Percentiles rank a stretch among this genome's conserved stretches.
These are phyloP conservation scores for Lasiosphaeriaceae sp. DNA, from an alignment of 495 filamentous ascomycete species.

Conservation along the genomic window DNA sequence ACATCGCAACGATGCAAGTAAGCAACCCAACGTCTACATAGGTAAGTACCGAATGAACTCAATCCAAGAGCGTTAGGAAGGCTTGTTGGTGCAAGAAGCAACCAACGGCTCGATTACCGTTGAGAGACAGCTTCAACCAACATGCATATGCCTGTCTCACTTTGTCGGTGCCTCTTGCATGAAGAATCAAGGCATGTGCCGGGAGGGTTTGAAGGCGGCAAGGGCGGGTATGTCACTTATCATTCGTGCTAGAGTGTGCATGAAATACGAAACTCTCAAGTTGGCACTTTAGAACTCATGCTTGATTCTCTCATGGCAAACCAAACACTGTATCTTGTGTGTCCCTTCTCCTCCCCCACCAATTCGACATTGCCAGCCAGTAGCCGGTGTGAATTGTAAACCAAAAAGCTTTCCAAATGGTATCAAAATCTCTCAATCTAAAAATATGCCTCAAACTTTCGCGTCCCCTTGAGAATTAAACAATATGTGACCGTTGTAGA, in stretches of 20 bases:
- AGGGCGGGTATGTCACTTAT: slow-evolving; percentile 10
- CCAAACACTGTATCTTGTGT: slow-evolving; percentile 5
- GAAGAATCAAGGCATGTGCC: too few species aligned
- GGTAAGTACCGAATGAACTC: not conserved
- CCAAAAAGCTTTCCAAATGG: slow-evolving; percentile 8
- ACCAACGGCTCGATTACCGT: not conserved
- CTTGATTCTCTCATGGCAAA: slow-evolving; percentile 7
- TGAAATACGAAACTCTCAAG: not conserved
- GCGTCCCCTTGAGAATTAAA: slow-evolving; percentile 18
- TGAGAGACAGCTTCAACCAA: not conserved
- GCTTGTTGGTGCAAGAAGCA: not conserved
- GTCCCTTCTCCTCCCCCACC: slow-evolving; percentile 1
- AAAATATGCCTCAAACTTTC: slow-evolving; percentile 26
- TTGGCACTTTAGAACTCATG: not conserved
- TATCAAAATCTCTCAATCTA: slow-evolving; percentile 12
- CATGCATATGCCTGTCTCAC: not conserved
- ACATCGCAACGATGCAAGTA: not conserved
- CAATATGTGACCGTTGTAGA: slow-evolving; percentile 16
- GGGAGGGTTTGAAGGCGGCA: not conserved
- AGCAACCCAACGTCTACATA: not conserved
- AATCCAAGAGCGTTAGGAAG: not conserved
- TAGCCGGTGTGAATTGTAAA: slow-evolving; percentile 15
- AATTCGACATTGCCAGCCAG: slow-evolving; percentile 24
- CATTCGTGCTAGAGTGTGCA: slow-evolving; percentile 15
- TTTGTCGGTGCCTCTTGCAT: too few species aligned